Evolutionary conservation across 257 asterid species (phyloP).

Genomic region (Gentiana dahurica): DNA sequence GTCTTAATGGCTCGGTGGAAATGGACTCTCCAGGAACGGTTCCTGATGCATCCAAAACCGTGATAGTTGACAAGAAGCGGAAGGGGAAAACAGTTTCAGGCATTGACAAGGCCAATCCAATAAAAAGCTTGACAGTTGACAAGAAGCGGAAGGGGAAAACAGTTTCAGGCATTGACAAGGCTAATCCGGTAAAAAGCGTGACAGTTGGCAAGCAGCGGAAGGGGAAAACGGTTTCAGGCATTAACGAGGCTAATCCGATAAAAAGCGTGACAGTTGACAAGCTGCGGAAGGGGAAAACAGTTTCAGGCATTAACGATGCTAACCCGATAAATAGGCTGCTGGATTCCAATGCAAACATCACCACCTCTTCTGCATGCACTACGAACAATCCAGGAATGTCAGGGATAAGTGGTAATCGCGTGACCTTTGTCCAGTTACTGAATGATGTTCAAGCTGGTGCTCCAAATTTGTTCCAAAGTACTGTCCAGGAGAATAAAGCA

Average conservation of each 20-base stretch:
- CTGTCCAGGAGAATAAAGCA: conserved; percentile 12
- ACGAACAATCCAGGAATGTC: conserved; percentile 7
- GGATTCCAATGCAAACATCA: conserved; percentile 29
- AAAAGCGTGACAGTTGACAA: no score
- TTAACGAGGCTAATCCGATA: no score
- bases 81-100: not conserved
- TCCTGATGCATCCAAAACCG: conserved; percentile 14
- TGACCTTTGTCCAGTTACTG: conserved; percentile 20
- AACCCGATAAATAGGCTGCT: conserved; percentile 22
- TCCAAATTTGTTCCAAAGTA: conserved; percentile 12
- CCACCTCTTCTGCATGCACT: conserved; percentile 16
- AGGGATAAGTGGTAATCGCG: conserved; percentile 9
- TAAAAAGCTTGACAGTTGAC: conserved; percentile 11
- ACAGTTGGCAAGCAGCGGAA: conserved; percentile 13
- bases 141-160: conserved; percentile 9
- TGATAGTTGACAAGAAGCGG: conserved; percentile 16
- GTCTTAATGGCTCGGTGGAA: conserved; percentile 10
- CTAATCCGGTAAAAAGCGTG: conserved; percentile 13
- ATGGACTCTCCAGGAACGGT: conserved; percentile 15
- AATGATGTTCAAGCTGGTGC: conserved; percentile 14
- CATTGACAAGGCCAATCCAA: conserved; percentile 4
- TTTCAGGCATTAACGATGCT: conserved; percentile 13
- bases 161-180: no score
- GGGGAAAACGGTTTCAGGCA: not conserved
- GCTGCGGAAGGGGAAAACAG: conserved; percentile 12